Conservation (phyloP, 176 grass and related monocot species). For the Musa troglodytarum region DNA sequence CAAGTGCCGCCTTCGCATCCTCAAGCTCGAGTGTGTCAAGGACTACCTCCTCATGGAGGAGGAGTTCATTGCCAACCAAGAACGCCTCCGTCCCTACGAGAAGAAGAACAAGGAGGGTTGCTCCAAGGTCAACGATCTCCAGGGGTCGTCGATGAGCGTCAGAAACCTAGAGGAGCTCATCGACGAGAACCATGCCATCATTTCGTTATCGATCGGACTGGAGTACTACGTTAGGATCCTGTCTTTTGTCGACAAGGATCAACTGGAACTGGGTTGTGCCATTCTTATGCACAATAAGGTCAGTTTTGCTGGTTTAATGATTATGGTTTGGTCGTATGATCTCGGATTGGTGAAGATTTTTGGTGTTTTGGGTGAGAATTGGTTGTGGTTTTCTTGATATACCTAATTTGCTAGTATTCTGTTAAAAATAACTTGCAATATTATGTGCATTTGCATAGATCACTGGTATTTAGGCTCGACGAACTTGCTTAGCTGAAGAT, state of each 20-base stretch:
- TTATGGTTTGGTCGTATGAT: background rate
- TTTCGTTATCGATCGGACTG: background rate
- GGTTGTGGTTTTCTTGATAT: too few relatives aligned
- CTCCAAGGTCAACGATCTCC: slow-evolving; percentile 7
- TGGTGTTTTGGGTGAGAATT: background rate
- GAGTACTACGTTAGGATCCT: slow-evolving; percentile 7
- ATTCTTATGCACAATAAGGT: slow-evolving; percentile 12
- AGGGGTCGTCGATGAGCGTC: slow-evolving; percentile 1
- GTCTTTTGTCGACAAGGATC: background rate
- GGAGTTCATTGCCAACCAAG: background rate
- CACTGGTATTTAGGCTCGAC: too few relatives aligned
- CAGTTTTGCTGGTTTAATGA: background rate
- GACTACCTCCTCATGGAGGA: slow-evolving; percentile 7
- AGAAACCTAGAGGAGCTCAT: slow-evolving; percentile 8
- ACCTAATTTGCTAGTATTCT: too few relatives aligned
- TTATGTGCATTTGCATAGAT: too few relatives aligned
- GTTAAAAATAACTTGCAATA: too few relatives aligned
- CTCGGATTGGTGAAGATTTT: background rate
- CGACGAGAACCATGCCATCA: slow-evolving; percentile 3
- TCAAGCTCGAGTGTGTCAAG: background rate
- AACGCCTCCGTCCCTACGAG: slow-evolving; percentile 1
- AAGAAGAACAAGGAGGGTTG: slow-evolving; percentile 6
- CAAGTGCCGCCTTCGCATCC: background rate
- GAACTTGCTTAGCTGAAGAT: too few relatives aligned
- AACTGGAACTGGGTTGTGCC: background rate